phyloP scores from a whole-genome alignment of 1,284 basidiomycete genomes.

The Caloboletus firmus region DNA sequence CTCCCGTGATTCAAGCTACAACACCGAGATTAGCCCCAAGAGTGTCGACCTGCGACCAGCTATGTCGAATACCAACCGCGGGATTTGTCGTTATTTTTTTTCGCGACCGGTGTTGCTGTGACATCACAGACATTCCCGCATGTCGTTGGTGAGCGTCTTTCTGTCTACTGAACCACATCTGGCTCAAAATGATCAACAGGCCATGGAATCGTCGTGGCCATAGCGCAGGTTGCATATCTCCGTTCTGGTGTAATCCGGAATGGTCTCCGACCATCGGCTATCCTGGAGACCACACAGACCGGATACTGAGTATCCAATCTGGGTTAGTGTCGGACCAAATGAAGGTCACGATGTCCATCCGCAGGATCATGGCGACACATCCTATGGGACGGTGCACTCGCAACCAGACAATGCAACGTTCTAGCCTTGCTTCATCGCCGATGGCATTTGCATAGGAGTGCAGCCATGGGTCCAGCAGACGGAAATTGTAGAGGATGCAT shows the following conservation, averaged over 20 bases:
- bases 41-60: neutral
- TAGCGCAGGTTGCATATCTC: slow-evolving; percentile 61
- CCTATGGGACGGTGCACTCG: neutral
- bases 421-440: neutral
- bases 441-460: neutral
- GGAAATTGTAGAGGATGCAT: neutral
- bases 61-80: slow-evolving; percentile 1
- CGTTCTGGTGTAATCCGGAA: neutral
- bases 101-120: slow-evolving; percentile 4
- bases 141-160: slow-evolving; percentile 35
- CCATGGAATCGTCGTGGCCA: slow-evolving; percentile 85
- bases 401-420: neutral
- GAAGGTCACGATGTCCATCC: neutral
- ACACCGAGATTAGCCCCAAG: neutral
- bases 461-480: neutral
- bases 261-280: neutral
- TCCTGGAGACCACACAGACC: neutral
- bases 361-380: neutral
- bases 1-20: neutral
- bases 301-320: neutral
- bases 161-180: neutral
- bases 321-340: neutral
- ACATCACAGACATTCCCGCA: slow-evolving; percentile 33
- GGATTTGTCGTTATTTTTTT: neutral
- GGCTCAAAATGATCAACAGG: slow-evolving; percentile 42